Evolutionary conservation across 2,329 filamentous ascomycete genomes (phyloP), one percentile per base, ranked within the genome.

Genomic region (Paecilomyces dactylethromorphus): DNA sequence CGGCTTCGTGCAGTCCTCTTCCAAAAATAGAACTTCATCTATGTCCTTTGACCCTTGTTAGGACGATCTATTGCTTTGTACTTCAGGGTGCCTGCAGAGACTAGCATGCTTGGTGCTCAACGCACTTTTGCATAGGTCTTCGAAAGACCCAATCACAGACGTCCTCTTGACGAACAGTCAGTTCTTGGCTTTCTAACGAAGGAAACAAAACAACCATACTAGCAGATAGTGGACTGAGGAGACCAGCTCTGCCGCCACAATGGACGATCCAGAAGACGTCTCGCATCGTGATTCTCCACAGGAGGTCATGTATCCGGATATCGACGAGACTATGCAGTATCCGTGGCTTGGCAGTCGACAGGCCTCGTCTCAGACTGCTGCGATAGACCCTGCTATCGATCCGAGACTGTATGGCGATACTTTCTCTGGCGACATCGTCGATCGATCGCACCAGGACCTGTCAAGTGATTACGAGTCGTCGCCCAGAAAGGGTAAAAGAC

Each of bases 251-350:
- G 18, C 39, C 4, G 21, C 39, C 35, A 56, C 24, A 39, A 67
- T 67, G 66, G 66, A 67, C 15, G 63, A 64, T 49, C 54, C 61
- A 26, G 61, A 64, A 24, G 54, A 56, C 10, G 45, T 59, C 33
- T 55, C 56, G 10, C 59, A 58, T 32, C 63, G 57, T 18, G 53
- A 56, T 22, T 29, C 61, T 55, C 59, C 63, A 3, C 49, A 60
- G 59, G 63, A 70, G 32, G 62, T 65, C 22, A 57, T 53, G 33
- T 74, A 74, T 58, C 71, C 72, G 10, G 71, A 72, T 55, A 68
- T 72, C 58, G 68, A 72, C 59, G 71, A 72, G 57, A 61, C 61
- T 3, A 39, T 68, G 13, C 68, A 69, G n/a, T 73, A 73, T 32
- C 66, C 69, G 51, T 74, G 69, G 71, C 69, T 70, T 56, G 65